Evolutionary conservation across 2,329 filamentous ascomycete species (phyloP).

Genomic region (Cyphellophora europaea): DNA sequence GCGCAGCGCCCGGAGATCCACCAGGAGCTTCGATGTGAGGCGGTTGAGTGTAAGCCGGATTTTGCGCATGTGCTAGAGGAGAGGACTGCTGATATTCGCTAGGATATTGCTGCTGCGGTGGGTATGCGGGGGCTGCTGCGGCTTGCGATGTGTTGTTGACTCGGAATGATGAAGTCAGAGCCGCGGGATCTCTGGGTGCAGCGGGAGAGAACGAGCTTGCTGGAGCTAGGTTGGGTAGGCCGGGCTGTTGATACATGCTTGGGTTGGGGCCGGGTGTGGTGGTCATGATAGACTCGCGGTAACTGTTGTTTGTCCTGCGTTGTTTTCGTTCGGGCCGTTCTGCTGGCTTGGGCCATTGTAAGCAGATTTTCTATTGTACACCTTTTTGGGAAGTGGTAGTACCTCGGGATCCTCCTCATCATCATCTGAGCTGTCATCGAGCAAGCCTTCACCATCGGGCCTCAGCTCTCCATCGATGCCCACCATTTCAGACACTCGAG

Average conservation of each 20-base stretch:
- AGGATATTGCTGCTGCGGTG: constrained; percentile 1
- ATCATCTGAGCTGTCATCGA: constrained; percentile 20
- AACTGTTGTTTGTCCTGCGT: constrained; percentile 22
- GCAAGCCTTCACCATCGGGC: constrained; percentile 16
- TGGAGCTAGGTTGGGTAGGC: constrained; percentile 15
- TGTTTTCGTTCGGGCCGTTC: constrained; percentile 35
- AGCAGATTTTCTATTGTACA: constrained; percentile 5
- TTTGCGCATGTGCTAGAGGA: constrained; percentile 5
- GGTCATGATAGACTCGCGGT: constrained; percentile 17
- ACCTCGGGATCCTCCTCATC: constrained; percentile 21
- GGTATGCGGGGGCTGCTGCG: constrained; percentile 10
- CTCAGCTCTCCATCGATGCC: constrained; percentile 17
- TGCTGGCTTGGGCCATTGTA: constrained; percentile 28
- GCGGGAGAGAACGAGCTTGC: constrained; percentile 15
- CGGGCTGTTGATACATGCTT: constrained; percentile 12
- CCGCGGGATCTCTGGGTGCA: constrained; percentile 10
- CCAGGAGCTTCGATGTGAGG: too few relatives aligned
- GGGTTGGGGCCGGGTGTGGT: constrained; percentile 4
- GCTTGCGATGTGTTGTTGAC: constrained; percentile 2
- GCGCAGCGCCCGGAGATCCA: too few relatives aligned
- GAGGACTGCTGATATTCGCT: constrained; percentile 11
- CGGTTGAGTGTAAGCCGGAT: too few relatives aligned
- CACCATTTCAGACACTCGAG: constrained; percentile 45
- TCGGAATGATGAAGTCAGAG: constrained; percentile 14
- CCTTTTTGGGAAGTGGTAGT: constrained; percentile 10